Base-by-base conservation (phyloP, 108 stramenopile species). In the Seminavis robusta region DNA sequence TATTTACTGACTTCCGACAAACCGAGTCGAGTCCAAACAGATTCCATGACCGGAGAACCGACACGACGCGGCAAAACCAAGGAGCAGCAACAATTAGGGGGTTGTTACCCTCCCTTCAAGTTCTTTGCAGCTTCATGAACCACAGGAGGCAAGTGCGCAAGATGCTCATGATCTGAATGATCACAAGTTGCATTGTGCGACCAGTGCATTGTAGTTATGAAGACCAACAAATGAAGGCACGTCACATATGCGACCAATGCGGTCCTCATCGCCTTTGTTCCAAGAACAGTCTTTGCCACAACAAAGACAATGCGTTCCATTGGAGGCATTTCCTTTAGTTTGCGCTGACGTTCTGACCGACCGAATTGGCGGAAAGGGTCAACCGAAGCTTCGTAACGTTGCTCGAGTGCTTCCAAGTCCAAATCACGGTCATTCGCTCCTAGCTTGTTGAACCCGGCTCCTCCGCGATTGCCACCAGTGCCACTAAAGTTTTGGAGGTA, bases 331-430 rank as follows among this genome's bases (percentile, higher is more conserved):
- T 94, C 87, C 8, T 86, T 80, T 36, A 88, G 77, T 49, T 89
- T 90, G 40, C 89, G 84, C 63, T 86, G 85, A 8, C 94, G 69
- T 55, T 91, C 90, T 8, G 83, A 63, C 24, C 74, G 80, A 52
- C 76, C 76, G 48, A 94, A 94, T 52, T 94, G 89, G 0, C 81
- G 74, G 62, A 94, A 94, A 1, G 94, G 94, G 59, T 94, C 94
- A 1, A 89, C 87, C 0, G 88, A 84, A 5, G 87, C 87, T 71
- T 91, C 89, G 71, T 90, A 94, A 28, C 90, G 62, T 60, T 89
- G 86, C 44, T 90, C 94, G 55, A 94, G 56, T 8, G 87, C 89
- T 61, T 90, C 90, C 54, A 94, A 59, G 66, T 94, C 94, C 58
- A 89, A 52, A 60, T 90, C 87, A 23, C 81, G 73, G 47, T 83